A percentile compares a stretch with the other conserved stretches of the same genome.
These are phyloP conservation scores for Macrophomina pseudophaseolina DNA, from an alignment of 2,329 filamentous ascomycete species.

Conservation along the genomic window DNA sequence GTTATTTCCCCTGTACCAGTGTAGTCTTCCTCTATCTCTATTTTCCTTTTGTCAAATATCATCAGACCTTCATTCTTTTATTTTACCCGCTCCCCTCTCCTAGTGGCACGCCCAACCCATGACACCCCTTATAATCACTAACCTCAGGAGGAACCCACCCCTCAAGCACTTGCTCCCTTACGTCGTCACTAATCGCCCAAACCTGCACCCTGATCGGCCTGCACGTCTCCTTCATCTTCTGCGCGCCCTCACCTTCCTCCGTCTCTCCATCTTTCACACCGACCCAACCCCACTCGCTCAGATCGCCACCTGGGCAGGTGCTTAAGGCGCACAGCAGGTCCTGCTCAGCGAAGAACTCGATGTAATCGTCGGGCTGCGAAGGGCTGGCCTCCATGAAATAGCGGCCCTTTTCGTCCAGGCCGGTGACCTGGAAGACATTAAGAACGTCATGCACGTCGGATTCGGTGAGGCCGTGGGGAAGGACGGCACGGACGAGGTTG, in stretches of 20 bases:
- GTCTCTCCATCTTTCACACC: constrained; percentile 51
- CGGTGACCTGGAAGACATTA: constrained; percentile 86
- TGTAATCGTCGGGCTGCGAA: constrained; percentile 48
- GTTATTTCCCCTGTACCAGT: too few species aligned
- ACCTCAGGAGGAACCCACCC: constrained; percentile 68
- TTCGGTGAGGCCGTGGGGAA: constrained; percentile 71
- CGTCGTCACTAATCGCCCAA: constrained; percentile 63
- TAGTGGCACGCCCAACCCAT: constrained; percentile 64
- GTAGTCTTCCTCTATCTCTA: too few species aligned
- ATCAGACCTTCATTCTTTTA: background rate
- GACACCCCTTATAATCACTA: constrained; percentile 67
- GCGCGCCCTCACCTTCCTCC: constrained; percentile 68
- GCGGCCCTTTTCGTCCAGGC: constrained; percentile 70
- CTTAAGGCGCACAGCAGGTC: constrained; percentile 70
- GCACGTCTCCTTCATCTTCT: constrained; percentile 73
- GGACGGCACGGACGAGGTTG: constrained; percentile 75
- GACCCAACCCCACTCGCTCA: constrained; percentile 82
- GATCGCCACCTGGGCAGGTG: constrained; percentile 80
- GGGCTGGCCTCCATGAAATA: constrained; percentile 70
- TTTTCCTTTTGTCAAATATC: too few species aligned
- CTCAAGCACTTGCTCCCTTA: constrained; percentile 37
- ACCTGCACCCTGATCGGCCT: constrained; percentile 77
- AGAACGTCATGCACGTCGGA: constrained; percentile 82
- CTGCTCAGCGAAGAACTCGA: constrained; percentile 82
- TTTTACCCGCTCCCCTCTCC: constrained; percentile 38